Conservation (phyloP, 768 basidiomycete species). For the Psilocybe tampanensis region DNA sequence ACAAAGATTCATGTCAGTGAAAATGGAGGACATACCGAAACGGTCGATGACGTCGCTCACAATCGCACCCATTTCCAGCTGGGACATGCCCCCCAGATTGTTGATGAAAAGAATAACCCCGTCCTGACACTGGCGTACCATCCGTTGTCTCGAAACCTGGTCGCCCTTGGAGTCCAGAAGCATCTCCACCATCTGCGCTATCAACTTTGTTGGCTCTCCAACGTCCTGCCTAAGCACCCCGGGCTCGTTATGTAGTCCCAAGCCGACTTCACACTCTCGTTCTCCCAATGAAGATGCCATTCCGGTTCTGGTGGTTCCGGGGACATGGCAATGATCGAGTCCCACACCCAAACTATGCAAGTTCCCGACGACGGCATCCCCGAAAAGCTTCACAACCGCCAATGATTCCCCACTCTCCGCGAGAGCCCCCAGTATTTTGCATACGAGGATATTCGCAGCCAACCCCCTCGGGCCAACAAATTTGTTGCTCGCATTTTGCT, state of each 20-base stretch:
- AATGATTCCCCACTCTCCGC: slow-evolving; percentile 42
- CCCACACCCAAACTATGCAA: slow-evolving; percentile 41
- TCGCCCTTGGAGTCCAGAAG: slow-evolving; percentile 26
- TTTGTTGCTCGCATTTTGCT: slow-evolving; percentile 16
- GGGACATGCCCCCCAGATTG: slow-evolving; percentile 55
- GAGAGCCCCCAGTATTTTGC: slow-evolving; percentile 57
- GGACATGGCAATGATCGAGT: slow-evolving; percentile 60
- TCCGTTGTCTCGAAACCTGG: background rate
- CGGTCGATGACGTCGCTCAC: slow-evolving; percentile 43
- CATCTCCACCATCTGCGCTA: slow-evolving; percentile 43
- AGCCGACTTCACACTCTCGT: slow-evolving; percentile 46
- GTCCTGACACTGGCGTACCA: slow-evolving; percentile 29
- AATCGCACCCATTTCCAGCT: slow-evolving; percentile 55
- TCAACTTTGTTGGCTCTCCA: slow-evolving; percentile 31
- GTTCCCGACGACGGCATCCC: slow-evolving; percentile 34
- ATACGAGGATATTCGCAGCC: slow-evolving; percentile 50
- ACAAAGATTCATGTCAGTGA: background rate
- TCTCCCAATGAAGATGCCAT: slow-evolving; percentile 19
- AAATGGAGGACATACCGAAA: slow-evolving; percentile 38
- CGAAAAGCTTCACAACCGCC: slow-evolving; percentile 32
- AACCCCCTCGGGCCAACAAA: slow-evolving; percentile 53
- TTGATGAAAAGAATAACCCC: slow-evolving; percentile 49
- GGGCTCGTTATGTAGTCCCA: slow-evolving; percentile 62
- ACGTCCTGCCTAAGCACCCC: slow-evolving; percentile 38
- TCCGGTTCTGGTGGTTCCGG: slow-evolving; percentile 36